Evolutionary conservation across 1,284 basidiomycete species (phyloP).

Genomic region (Rhodotorula mucilaginosa): DNA sequence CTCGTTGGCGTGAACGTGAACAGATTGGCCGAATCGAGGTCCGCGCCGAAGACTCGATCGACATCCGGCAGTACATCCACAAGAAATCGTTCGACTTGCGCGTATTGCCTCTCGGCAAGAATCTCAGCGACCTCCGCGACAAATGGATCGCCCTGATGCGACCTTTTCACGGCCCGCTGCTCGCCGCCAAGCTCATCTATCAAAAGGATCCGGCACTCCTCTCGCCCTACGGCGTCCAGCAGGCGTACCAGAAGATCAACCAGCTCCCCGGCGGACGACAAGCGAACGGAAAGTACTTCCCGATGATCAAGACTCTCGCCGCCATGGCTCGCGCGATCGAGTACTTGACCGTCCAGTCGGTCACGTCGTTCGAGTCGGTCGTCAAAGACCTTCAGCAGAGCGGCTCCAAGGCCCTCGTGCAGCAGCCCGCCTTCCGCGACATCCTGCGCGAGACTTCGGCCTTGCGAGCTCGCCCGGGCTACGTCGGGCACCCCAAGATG

Average conservation of each 20-base stretch:
- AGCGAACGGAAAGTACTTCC: conserved; percentile 38
- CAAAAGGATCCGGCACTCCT: conserved; percentile 46
- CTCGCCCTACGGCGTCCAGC: conserved; percentile 58
- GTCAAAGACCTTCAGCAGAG: conserved; percentile 54
- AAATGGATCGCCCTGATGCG: conserved; percentile 49
- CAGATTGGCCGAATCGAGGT: conserved; percentile 91
- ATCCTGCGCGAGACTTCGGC: conserved; percentile 47
- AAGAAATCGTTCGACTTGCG: conserved; percentile 60
- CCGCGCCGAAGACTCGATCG: conserved; percentile 84
- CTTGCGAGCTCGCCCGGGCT: conserved; percentile 21
- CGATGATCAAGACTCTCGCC: conserved; percentile 54
- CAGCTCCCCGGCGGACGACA: conserved; percentile 21
- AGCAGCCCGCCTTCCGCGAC: conserved; percentile 49
- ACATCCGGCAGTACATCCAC: conserved; percentile 81
- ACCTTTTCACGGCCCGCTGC: conserved; percentile 32
- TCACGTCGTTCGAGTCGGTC: conserved; percentile 69
- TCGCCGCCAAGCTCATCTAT: conserved; percentile 43
- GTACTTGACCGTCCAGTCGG: conserved; percentile 78
- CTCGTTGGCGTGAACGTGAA: not conserved
- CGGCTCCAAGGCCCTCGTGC: conserved; percentile 42
- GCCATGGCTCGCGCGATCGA: conserved; percentile 72
- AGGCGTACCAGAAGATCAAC: conserved; percentile 55
- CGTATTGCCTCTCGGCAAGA: conserved; percentile 42
- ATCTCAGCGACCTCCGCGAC: conserved; percentile 44
- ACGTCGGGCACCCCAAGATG: conserved; percentile 81